A percentile compares a stretch with the other conserved stretches of the same genome.
Evolutionary conservation across 2,329 filamentous ascomycete species (phyloP).

Genomic region (Fusarium penzigii): DNA sequence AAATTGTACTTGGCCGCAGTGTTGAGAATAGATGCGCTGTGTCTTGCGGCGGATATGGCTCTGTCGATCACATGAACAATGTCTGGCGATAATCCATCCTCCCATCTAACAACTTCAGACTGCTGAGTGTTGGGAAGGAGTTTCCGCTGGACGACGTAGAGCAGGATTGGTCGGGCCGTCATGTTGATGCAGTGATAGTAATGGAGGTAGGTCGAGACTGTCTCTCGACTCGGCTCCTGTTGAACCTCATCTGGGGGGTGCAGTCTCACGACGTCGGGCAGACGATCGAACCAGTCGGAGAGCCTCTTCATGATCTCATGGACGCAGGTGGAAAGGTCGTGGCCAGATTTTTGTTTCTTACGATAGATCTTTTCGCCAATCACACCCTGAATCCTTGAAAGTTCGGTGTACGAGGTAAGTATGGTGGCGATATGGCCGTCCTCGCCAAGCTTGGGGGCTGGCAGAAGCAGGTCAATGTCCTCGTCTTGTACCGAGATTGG

Average conservation of each 20-base stretch:
- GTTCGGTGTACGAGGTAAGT: slow-evolving; percentile 51
- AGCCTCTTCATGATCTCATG: slow-evolving; percentile 1
- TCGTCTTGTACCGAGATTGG: slow-evolving; percentile 56
- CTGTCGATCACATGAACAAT: slow-evolving; percentile 52
- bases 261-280: slow-evolving; percentile 51
- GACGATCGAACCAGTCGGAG: not conserved
- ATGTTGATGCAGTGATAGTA: slow-evolving; percentile 61
- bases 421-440: slow-evolving; percentile 48
- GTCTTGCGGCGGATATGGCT: slow-evolving; percentile 46
- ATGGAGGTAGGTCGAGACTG: slow-evolving; percentile 31
- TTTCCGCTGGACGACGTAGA: slow-evolving; percentile 52
- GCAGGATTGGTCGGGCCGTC: slow-evolving; percentile 54
- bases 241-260: slow-evolving; percentile 36
- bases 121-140: slow-evolving; percentile 33
- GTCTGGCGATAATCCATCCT: slow-evolving; percentile 46
- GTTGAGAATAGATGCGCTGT: slow-evolving; percentile 28
- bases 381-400: slow-evolving; percentile 52
- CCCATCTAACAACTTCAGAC: slow-evolving; percentile 19
- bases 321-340: not conserved
- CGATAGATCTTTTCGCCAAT: slow-evolving; percentile 39
- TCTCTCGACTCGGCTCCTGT: not conserved
- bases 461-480: slow-evolving; percentile 46
- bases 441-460: slow-evolving; percentile 33
- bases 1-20: slow-evolving; percentile 50
- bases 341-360: slow-evolving; percentile 6